These are phyloP conservation scores for Cystoderma amianthinum DNA, from an alignment of 768 basidiomycete genomes.

Conservation along the genomic window DNA sequence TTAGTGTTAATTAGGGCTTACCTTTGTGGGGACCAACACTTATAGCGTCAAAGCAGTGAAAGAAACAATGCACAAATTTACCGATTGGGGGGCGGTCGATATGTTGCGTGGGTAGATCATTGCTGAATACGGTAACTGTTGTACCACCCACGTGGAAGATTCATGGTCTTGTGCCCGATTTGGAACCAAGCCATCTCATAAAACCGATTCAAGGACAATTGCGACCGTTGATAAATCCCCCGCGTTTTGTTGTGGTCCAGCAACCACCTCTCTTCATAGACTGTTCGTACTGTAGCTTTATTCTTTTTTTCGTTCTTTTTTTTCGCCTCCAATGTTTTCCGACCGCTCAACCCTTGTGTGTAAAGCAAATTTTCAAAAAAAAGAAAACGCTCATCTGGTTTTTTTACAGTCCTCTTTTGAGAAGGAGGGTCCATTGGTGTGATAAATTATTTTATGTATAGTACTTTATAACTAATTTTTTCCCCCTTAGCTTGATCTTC, in stretches of 20 bases:
- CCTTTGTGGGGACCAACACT: too few relatives aligned
- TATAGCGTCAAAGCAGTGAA: too few relatives aligned
- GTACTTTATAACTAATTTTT: not conserved
- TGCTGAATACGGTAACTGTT: not conserved
- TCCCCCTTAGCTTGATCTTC: slow-evolving; percentile 12
- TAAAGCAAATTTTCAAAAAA: too few relatives aligned
- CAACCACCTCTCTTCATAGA: slow-evolving; percentile 3
- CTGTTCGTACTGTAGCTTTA: slow-evolving; percentile 2
- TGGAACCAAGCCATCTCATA: slow-evolving; percentile 8
- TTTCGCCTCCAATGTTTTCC: slow-evolving; percentile 19
- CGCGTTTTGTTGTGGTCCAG: slow-evolving; percentile 5
- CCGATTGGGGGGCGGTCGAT: not conserved
- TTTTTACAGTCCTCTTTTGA: slow-evolving; percentile 1
- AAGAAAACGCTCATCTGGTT: too few relatives aligned
- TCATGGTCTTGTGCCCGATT: not conserved
- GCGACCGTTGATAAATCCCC: slow-evolving; percentile 1
- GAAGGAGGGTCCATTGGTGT: slow-evolving; percentile 5
- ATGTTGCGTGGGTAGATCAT: not conserved
- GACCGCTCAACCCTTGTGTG: slow-evolving; percentile 29
- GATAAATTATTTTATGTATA: not conserved
- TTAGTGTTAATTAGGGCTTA: too few relatives aligned
- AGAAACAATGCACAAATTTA: too few relatives aligned
- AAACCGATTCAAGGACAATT: not conserved
- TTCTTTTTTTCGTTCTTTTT: slow-evolving; percentile 6
- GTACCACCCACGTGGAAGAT: not conserved